A percentile compares a stretch with the other conserved stretches of the same genome.
Evolutionary conservation across 495 filamentous ascomycete species (phyloP).

Genomic region (Penicillium alfredii): DNA sequence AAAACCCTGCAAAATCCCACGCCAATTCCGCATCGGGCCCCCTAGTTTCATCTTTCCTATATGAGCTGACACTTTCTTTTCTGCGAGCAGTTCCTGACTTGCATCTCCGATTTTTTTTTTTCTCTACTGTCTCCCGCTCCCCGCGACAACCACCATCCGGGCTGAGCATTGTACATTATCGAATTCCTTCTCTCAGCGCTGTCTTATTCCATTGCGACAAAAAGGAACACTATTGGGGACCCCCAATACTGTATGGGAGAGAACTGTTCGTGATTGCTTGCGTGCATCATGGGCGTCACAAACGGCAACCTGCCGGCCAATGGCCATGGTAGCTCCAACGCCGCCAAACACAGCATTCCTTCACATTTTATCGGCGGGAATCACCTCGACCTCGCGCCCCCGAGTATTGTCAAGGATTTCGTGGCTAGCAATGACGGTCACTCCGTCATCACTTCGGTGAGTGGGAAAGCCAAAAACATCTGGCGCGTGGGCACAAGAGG

Average conservation of each 20-base stretch:
- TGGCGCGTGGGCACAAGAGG: too few species aligned
- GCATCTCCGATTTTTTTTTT: too few species aligned
- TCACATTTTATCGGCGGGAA: slow-evolving; percentile 97
- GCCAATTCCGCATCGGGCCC: slow-evolving; percentile 8
- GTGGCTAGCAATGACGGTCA: slow-evolving; percentile 84
- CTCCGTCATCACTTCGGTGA: slow-evolving; percentile 94
- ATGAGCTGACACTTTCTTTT: slow-evolving; percentile 8
- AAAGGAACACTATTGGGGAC: background rate
- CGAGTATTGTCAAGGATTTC: slow-evolving; percentile 89
- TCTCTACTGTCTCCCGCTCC: too few species aligned
- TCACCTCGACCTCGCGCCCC: slow-evolving; percentile 66
- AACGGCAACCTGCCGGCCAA: slow-evolving; percentile 41
- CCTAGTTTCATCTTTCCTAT: slow-evolving; percentile 1
- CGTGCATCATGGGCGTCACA: slow-evolving; percentile 34
- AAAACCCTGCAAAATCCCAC: background rate
- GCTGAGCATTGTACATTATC: slow-evolving; percentile 25
- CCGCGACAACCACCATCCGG: too few species aligned
- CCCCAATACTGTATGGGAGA: slow-evolving; percentile 16
- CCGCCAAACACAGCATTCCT: slow-evolving; percentile 72
- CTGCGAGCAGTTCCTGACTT: too few species aligned
- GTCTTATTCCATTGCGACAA: slow-evolving; percentile 11
- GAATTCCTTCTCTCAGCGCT: slow-evolving; percentile 11
- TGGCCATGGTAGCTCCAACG: slow-evolving; percentile 53
- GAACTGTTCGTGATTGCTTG: slow-evolving; percentile 21
- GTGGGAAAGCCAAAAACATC: too few species aligned